Base-by-base conservation (phyloP, 192 early-diverging fungal species). In the Coemansia javaensis region DNA sequence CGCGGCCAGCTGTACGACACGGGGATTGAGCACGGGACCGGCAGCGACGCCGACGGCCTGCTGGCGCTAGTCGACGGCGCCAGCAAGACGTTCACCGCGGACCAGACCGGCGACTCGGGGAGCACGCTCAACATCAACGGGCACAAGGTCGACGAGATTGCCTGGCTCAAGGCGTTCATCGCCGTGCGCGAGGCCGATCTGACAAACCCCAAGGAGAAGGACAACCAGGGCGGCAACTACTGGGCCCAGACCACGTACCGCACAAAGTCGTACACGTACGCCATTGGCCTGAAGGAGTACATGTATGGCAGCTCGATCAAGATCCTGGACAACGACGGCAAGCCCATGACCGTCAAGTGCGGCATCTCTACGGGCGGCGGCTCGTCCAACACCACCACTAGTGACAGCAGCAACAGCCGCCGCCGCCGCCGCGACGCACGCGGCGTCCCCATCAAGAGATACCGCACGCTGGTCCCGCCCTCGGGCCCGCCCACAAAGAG, bases 1-100 rank as follows among this genome's bases (percentile, higher is more conserved):
- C 50, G 60, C 24, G 80, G 54, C 11, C 71, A 76, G 56, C 30
- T 81, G 13, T 81, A 77, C 43, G 78, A 81, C 36, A 62, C 77
- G 0, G 63, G 52, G 0, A 66, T 81, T 32, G 58, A 78, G 36
- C 61, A 66, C 15, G 70, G 70, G 8, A 28, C 46, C 14, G 67
- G 56, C 5, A 24, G 39, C 10, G 78, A 75, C 24, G 27, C 50
- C 6, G 78, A 79, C 53, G 55, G 55, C 5, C 37, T 78, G 17
- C 27, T 18, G 1, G 27, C 61, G 0, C 43, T 81, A 7, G 55
- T 63, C 14, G 51, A 44, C 7, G 31, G 63, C 11, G 59, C 57
- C 1, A 67, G 42, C 8, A 42, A 18, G 18, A 24, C 32, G 45
- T 52, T 76, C 21, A 63, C 57, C 0, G 39, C 41, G 3, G 47